Conservation (phyloP, 306 rosid species). For the Quillaja saponaria region DNA sequence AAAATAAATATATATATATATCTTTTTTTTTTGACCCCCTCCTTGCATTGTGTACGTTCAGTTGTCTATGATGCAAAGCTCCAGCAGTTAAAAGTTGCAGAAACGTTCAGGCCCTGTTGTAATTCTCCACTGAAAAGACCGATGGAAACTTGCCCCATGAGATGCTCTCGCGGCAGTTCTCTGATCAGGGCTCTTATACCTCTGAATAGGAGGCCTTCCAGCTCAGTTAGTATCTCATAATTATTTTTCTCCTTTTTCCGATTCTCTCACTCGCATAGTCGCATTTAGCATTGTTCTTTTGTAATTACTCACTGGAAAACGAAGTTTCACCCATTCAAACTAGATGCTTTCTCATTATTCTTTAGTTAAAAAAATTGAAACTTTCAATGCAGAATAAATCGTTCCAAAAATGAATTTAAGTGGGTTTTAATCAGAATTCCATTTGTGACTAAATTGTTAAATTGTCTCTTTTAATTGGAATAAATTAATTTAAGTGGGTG, state of each 20-base stretch:
- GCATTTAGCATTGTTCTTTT: too few relatives aligned
- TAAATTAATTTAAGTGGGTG: not conserved
- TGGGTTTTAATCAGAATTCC: not conserved
- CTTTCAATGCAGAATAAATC: not conserved
- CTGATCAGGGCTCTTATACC: conserved; percentile 47
- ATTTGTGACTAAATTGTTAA: not conserved
- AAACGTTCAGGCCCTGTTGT: too few relatives aligned
- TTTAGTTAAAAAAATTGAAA: not conserved
- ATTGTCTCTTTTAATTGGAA: not conserved
- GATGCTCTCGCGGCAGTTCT: conserved; percentile 47
- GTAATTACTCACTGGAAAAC: too few relatives aligned
- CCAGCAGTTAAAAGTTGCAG: too few relatives aligned
- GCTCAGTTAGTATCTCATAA: conserved; percentile 36
- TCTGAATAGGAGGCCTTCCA: conserved; percentile 13
- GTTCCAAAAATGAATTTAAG: not conserved
- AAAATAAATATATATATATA: too few relatives aligned
- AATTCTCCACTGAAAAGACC: not conserved
- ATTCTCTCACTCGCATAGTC: not conserved
- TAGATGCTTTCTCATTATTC: not conserved
- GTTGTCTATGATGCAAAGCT: too few relatives aligned
- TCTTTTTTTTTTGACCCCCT: too few relatives aligned
- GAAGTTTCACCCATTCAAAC: not conserved
- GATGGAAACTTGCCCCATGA: conserved; percentile 51
- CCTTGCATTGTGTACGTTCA: too few relatives aligned
- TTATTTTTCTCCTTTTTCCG: not conserved